These are phyloP conservation scores for Verticillium longisporum DNA, from an alignment of 2,329 filamentous ascomycete species.

Conservation along the genomic window DNA sequence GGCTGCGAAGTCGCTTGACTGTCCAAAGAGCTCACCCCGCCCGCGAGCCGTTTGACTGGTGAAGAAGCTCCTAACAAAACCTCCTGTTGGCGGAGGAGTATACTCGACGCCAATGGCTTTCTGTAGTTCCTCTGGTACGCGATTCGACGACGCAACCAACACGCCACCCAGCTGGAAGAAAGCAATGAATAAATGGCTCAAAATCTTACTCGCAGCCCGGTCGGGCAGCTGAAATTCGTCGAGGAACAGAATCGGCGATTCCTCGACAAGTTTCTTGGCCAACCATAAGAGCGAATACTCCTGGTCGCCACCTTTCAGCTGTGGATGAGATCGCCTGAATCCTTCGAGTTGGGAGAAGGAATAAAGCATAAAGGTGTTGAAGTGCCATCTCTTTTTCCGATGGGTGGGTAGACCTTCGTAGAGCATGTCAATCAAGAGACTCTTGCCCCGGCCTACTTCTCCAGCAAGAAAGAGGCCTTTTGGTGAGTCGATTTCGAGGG, in stretches of 20 bases:
- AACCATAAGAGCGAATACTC: slow-evolving; percentile 69
- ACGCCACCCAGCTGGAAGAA: slow-evolving; percentile 82
- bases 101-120: slow-evolving; percentile 70
- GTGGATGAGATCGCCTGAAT: slow-evolving; percentile 38
- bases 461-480: slow-evolving; percentile 71
- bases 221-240: slow-evolving; percentile 83
- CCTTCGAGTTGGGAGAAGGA: slow-evolving; percentile 65
- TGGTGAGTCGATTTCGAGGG: slow-evolving; percentile 65
- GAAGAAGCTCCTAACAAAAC: slow-evolving; percentile 39
- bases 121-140: slow-evolving; percentile 74
- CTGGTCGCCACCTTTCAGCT: slow-evolving; percentile 16
- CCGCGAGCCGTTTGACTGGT: slow-evolving; percentile 18
- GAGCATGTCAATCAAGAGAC: slow-evolving; percentile 79
- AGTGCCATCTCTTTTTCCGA: slow-evolving; percentile 73
- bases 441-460: slow-evolving; percentile 78
- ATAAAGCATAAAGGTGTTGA: slow-evolving; percentile 81
- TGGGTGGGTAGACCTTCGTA: slow-evolving; percentile 67
- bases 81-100: slow-evolving; percentile 45
- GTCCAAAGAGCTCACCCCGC: slow-evolving; percentile 46
- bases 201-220: slow-evolving; percentile 68
- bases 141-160: slow-evolving; percentile 71
- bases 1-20: slow-evolving; percentile 64
- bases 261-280: slow-evolving; percentile 68
- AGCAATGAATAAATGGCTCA: slow-evolving; percentile 69
- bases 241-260: slow-evolving; percentile 69